Percentiles rank a stretch among this genome's conserved stretches.
Evolutionary conservation across 805 yeast genomes (phyloP).

Genomic region (Yarrowia porcina): DNA sequence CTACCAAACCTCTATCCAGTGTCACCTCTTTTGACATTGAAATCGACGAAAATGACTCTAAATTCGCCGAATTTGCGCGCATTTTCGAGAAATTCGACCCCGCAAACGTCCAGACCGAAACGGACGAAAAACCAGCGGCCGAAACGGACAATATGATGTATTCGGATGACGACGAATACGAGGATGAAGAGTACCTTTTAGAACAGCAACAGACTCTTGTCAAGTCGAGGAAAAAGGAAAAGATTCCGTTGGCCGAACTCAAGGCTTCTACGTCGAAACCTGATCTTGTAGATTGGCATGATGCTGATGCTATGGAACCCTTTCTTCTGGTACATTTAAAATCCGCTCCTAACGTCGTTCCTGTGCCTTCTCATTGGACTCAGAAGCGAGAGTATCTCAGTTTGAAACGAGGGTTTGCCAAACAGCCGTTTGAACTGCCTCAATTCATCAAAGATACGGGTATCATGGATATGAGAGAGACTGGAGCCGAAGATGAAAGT

Average conservation of each 20-base stretch:
- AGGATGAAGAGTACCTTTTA: slow-evolving; percentile 37
- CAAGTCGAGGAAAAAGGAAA: slow-evolving; percentile 50
- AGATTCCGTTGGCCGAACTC: slow-evolving; percentile 63
- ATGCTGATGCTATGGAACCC: slow-evolving; percentile 82
- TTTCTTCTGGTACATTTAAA: slow-evolving; percentile 61
- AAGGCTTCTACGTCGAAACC: slow-evolving; percentile 63
- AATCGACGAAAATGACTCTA: neutral
- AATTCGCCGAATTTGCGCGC: slow-evolving; percentile 3
- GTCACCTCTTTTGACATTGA: neutral
- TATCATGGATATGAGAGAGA: slow-evolving; percentile 78
- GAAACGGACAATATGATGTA: slow-evolving; percentile 4
- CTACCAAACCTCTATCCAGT: neutral
- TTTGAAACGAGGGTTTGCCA: slow-evolving; percentile 61
- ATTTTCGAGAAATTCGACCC: slow-evolving; percentile 15
- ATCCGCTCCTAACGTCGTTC: slow-evolving; percentile 60
- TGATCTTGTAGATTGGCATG: slow-evolving; percentile 79
- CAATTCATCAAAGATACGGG: slow-evolving; percentile 77
- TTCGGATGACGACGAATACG: slow-evolving; percentile 15
- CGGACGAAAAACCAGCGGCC: neutral
- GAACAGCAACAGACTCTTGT: slow-evolving; percentile 32
- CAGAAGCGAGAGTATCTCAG: slow-evolving; percentile 70
- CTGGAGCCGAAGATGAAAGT: slow-evolving; percentile 47
- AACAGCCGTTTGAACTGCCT: slow-evolving; percentile 74
- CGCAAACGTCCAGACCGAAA: neutral
- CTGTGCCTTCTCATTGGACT: slow-evolving; percentile 85